Base-by-base conservation (phyloP, 345 rosid genomes). In the Eucalyptus brandiana region DNA sequence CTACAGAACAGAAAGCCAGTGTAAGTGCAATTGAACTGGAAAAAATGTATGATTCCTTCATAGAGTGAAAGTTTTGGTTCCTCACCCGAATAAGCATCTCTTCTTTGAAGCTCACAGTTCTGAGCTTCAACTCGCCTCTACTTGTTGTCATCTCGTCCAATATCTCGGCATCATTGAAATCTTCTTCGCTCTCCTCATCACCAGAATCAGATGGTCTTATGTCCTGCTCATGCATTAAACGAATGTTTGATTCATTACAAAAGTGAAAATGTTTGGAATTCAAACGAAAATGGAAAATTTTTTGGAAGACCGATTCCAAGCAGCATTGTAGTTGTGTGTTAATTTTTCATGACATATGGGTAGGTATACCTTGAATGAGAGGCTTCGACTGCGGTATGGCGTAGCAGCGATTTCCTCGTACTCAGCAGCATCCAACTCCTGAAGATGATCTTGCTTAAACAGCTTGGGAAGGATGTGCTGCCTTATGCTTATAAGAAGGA, bases 91-190 rank as follows among this genome's bases (percentile, higher is more conserved):
- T 51, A 40, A 67, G 80, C 85, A 90, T 93, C 32, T 95, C 97
- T 65, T 94, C 99, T 53, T 90, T 95, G 87, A 86, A 89, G 93
- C 95, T 93, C 86, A 92, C 49, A 44, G 95, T 92, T 93, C 98
- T 95, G 81, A 88, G 95, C 92, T 95, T 96, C 91, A 95, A 89
- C 91, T 96, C 99, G 50, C 97, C 97, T 91, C 97, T 94, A 88
- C 89, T 89, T 42, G 99, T 96, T 32, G 98, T 97, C 93, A 97
- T 93, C 90, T 93, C 96, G 88, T 97, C 98, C 51, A 95, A 88
- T 86, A 97, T 89, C 96, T 97, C 99, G 44, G 96, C 94, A 90
- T 95, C 96, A 87, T 90, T 93, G 89, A 93, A 94, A 87, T 95
- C 94, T 76, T 93, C 96, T 86, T 92, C 95, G 23, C 83, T 88